Evolutionary conservation across 1,139 yeast genomes (phyloP).

Genomic region (Saccharomyces hybrid): DNA sequence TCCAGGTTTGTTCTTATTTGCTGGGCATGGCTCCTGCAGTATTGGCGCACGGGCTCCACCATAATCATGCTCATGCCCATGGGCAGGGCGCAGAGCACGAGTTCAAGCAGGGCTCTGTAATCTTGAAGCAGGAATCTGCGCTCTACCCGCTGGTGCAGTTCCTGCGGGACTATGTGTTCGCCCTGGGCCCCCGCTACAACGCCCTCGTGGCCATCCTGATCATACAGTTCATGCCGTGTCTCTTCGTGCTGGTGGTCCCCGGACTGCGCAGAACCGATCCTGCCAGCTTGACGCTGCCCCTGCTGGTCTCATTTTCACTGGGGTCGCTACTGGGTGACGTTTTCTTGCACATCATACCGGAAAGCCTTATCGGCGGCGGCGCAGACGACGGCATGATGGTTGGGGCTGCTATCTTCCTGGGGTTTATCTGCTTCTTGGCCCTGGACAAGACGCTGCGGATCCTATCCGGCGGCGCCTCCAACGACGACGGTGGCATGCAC

Average conservation of each 20-base stretch:
- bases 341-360: slow-evolving; percentile 58
- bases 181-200: slow-evolving; percentile 36
- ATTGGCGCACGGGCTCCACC: slow-evolving; percentile 6
- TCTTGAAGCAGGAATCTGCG: not conserved
- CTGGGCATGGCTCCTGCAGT: not conserved
- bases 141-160: not conserved
- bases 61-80: slow-evolving; percentile 6
- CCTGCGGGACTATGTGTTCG: slow-evolving; percentile 10
- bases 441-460: slow-evolving; percentile 52
- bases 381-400: slow-evolving; percentile 3
- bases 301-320: slow-evolving; percentile 57
- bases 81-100: not conserved
- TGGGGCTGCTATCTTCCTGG: slow-evolving; percentile 49
- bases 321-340: slow-evolving; percentile 68
- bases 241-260: slow-evolving; percentile 47
- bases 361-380: slow-evolving; percentile 22
- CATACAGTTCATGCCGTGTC: slow-evolving; percentile 56
- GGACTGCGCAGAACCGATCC: slow-evolving; percentile 23
- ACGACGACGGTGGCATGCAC: slow-evolving; percentile 27
- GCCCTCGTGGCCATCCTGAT: slow-evolving; percentile 54
- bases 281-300: slow-evolving; percentile 39
- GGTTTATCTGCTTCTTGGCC: slow-evolving; percentile 47
- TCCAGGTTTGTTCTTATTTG: not conserved
- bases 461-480: slow-evolving; percentile 33
- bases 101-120: not conserved